These are phyloP conservation scores for Globisporangium irregulare DNA, from an alignment of 352 stramenopile genomes.

Conservation along the genomic window DNA sequence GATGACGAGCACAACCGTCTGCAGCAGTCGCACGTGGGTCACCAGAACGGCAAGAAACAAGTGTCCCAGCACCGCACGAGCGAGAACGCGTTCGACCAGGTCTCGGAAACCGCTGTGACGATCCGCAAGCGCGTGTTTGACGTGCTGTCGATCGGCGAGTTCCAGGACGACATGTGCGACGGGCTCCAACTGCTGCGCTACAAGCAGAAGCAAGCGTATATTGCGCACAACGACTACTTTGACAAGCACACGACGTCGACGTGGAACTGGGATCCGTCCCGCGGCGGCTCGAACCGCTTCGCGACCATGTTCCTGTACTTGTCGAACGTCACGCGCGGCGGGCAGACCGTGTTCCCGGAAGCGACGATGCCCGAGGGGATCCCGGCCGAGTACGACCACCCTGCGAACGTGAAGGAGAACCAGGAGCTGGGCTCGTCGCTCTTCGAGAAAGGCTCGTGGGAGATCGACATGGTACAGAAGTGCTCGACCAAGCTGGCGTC, in stretches of 20 bases:
- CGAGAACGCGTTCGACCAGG: slow-evolving; percentile 87
- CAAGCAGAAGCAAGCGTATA: slow-evolving; percentile 94
- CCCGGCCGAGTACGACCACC: slow-evolving; percentile 53
- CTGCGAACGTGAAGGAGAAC: slow-evolving; percentile 38
- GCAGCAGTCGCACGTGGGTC: slow-evolving; percentile 76
- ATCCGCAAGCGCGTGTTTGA: slow-evolving; percentile 89
- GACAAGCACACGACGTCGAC: slow-evolving; percentile 37
- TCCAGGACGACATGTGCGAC: slow-evolving; percentile 90
- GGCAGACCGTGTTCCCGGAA: slow-evolving; percentile 83
- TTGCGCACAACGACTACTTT: slow-evolving; percentile 94
- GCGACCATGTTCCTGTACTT: slow-evolving; percentile 84
- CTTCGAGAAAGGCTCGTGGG: slow-evolving; percentile 64
- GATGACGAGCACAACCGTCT: slow-evolving; percentile 79
- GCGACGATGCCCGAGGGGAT: slow-evolving; percentile 70
- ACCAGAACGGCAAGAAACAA: slow-evolving; percentile 66
- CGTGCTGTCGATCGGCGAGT: slow-evolving; percentile 88
- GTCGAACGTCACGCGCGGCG: slow-evolving; percentile 71
- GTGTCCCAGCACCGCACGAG: slow-evolving; percentile 77
- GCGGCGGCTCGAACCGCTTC: slow-evolving; percentile 79
- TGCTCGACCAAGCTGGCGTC: slow-evolving; percentile 75
- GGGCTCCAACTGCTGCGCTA: slow-evolving; percentile 95
- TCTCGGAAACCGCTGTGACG: slow-evolving; percentile 60
- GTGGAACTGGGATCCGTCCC: slow-evolving; percentile 77
- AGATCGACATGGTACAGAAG: slow-evolving; percentile 76
- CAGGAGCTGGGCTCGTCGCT: slow-evolving; percentile 41